These are phyloP conservation scores for Pyricularia pennisetigena DNA, from an alignment of 2,329 filamentous ascomycete species.

Conservation along the genomic window DNA sequence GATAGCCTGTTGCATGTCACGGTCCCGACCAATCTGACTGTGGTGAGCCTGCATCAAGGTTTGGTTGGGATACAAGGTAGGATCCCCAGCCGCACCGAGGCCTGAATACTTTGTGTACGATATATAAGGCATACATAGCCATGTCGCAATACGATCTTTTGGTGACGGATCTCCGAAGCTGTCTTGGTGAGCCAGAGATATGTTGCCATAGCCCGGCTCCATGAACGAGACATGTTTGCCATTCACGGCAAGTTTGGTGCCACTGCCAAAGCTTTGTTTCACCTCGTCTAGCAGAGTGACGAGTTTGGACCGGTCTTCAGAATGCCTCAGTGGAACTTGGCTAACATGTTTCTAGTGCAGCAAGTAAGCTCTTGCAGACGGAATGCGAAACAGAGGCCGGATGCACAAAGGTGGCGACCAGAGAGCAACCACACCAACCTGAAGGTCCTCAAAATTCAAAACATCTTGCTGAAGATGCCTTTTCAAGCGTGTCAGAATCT, in stretches of 20 bases:
- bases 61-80: constrained; percentile 27
- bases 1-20: constrained; percentile 37
- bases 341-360: background rate
- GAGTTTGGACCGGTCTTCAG: background rate
- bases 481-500: background rate
- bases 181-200: constrained; percentile 17
- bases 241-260: constrained; percentile 24
- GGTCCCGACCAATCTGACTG: constrained; percentile 23
- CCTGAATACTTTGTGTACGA: constrained; percentile 32
- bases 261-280: constrained; percentile 23
- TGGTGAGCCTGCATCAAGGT: constrained; percentile 34
- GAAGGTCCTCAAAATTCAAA: constrained; percentile 1
- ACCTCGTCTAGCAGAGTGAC: constrained; percentile 23
- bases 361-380: background rate
- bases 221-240: constrained; percentile 29
- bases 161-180: constrained; percentile 10
- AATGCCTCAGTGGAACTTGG: background rate
- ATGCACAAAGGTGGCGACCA: background rate
- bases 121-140: constrained; percentile 39
- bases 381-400: background rate
- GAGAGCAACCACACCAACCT: background rate
- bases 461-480: constrained; percentile 3
- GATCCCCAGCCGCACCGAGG: constrained; percentile 17
- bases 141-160: constrained; percentile 18
- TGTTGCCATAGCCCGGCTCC: constrained; percentile 28